Percentiles rank a stretch among this genome's conserved stretches.
Evolutionary conservation across 2,329 filamentous ascomycete species (phyloP).

Genomic region (Hypoxylon sp.): DNA sequence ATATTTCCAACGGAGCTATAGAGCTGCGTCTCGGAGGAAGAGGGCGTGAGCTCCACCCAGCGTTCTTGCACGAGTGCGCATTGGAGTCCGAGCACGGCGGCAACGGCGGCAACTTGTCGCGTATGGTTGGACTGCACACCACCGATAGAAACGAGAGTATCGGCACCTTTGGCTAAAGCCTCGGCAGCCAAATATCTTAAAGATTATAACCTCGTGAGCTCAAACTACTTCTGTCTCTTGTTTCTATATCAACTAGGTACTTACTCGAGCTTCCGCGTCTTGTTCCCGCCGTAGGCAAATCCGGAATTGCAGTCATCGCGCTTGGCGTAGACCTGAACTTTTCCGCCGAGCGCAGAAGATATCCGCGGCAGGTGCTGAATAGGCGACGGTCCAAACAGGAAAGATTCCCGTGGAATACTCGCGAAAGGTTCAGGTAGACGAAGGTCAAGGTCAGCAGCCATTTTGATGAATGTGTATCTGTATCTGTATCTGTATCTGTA

Average conservation of each 20-base stretch:
- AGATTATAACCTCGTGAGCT: too few species aligned
- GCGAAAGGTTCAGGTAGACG: conserved; percentile 68
- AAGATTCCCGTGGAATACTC: conserved; percentile 66
- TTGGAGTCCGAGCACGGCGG: conserved; percentile 64
- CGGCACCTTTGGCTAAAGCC: conserved; percentile 63
- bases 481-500: too few species aligned
- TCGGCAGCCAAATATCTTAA: conserved; percentile 72
- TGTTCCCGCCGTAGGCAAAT: conserved; percentile 74
- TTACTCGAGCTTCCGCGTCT: conserved; percentile 73
- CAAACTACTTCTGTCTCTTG: not conserved
- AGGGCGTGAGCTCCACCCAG: conserved; percentile 65
- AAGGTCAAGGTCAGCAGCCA: conserved; percentile 50
- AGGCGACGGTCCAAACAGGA: conserved; percentile 74
- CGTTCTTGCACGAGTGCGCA: conserved; percentile 70
- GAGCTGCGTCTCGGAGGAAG: conserved; percentile 52
- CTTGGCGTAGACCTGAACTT: conserved; percentile 73
- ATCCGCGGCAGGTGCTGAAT: conserved; percentile 74
- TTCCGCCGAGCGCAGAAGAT: conserved; percentile 65
- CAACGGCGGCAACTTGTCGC: conserved; percentile 70
- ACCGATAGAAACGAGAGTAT: conserved; percentile 72
- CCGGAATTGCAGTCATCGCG: conserved; percentile 76
- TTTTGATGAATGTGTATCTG: too few species aligned
- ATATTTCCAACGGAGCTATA: conserved; percentile 76
- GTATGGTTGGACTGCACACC: conserved; percentile 77
- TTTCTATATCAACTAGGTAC: conserved; percentile 13